phyloP scores from a whole-genome alignment of 352 stramenopile genomes.

The Phytophthora megakarya region DNA sequence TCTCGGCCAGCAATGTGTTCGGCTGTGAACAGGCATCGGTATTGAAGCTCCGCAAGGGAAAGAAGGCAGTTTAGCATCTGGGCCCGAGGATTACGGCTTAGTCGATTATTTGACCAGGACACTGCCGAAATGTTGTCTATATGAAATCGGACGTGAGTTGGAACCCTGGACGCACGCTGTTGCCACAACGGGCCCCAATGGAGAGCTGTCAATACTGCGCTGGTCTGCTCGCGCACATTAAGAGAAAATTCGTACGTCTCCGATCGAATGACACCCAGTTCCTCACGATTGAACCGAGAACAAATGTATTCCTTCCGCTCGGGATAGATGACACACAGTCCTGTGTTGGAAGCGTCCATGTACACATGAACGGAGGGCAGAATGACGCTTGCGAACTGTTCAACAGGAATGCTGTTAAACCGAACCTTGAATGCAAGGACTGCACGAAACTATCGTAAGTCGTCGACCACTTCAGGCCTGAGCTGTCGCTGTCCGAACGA shows the following conservation, averaged over 20 bases:
- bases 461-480: background rate
- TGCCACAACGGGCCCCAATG: conserved; percentile 1
- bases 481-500: background rate
- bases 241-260: conserved; percentile 3
- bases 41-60: conserved; percentile 17
- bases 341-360: conserved; percentile 19
- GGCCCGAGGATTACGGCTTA: background rate
- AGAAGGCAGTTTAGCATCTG: conserved; percentile 9
- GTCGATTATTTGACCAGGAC: background rate
- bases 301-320: background rate
- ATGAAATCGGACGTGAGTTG: conserved; percentile 5
- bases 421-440: background rate
- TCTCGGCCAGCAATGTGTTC: too few species aligned
- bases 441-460: conserved; percentile 9
- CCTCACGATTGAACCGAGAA: background rate
- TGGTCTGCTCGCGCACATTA: conserved; percentile 22
- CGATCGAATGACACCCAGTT: background rate
- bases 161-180: background rate
- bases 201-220: conserved; percentile 10
- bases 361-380: conserved; percentile 13
- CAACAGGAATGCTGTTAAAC: conserved; percentile 11
- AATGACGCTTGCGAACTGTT: background rate
- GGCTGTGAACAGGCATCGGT: background rate
- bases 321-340: conserved; percentile 17
- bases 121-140: conserved; percentile 23